These are phyloP conservation scores for Venturia asperata DNA, from an alignment of 2,329 filamentous ascomycete genomes.

Conservation along the genomic window DNA sequence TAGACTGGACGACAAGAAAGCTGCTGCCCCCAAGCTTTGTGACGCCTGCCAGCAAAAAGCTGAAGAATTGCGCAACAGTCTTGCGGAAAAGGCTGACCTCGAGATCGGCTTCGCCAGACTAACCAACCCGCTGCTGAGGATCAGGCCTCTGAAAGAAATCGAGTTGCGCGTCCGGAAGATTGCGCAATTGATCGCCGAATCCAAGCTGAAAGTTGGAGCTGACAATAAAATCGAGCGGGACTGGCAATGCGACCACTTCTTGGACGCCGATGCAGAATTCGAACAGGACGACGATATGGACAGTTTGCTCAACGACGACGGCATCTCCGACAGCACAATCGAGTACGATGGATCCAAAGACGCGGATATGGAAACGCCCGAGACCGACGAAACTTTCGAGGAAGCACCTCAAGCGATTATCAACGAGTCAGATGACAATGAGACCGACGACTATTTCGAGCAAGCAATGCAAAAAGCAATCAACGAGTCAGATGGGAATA, in stretches of 20 bases:
- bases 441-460: too few relatives aligned
- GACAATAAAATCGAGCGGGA: neutral
- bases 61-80: neutral
- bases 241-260: constrained; percentile 1
- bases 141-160: neutral
- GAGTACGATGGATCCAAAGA: neutral
- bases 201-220: neutral
- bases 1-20: neutral
- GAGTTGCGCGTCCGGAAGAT: neutral
- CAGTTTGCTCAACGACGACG: neutral
- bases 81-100: neutral
- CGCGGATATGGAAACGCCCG: neutral
- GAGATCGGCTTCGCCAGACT: neutral
- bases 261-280: neutral
- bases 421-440: neutral
- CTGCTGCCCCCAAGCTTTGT: neutral
- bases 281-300: neutral
- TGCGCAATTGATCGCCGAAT: neutral
- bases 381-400: neutral
- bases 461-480: neutral
- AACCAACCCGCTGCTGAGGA: neutral
- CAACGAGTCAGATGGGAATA: neutral
- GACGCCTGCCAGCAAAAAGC: neutral
- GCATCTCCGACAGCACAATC: neutral
- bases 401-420: neutral